Evolutionary conservation across 106 monocot species (phyloP), one percentile per base, ranked within the genome.

Genomic region (Dendrobium huoshanense): DNA sequence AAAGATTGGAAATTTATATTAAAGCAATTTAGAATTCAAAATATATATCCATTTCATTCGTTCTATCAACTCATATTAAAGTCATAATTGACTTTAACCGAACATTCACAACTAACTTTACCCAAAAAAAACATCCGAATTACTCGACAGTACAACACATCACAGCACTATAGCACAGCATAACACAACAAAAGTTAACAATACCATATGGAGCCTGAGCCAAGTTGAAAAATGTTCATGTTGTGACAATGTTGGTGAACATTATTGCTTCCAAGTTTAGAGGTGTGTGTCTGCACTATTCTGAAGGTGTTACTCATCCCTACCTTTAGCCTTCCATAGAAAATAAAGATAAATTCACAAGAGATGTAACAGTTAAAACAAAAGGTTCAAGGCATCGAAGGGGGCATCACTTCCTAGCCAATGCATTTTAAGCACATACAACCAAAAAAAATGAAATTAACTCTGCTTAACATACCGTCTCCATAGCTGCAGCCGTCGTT

Each of bases 401-500:
- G 37, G 64, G 7, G 25, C 64, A 25, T 4, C 64, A 24, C 64
- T 65, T 19, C 9, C 64, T 25, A 24, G n/a, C 25, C 64, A 65
- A 24, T 25, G 15, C 15, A 51, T 64, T 51, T 24, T 27, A 8
- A 65, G 64, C 10, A 65, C 22, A 61, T 61, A 61, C 22, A 22
- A 59, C 59, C 5, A 65, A 25, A 10, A 25, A 65, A 65, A 65
- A 7, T 18, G 16, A 27, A 10, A 76, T 51, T 0, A 51, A 49
- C 75, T 29, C 45, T 29, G 47, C 72, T 40, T 41, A 75, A 83
- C 87, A 76, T 87, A 99, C 95, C 41, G 99, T 99, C 86, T 93
- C 99, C 58, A 99, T 78, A 80, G 99, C 99, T 67, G 99, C 85
- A 72, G 70, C 75, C 82, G 91, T 95, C 10, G 93, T 84, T 80